A percentile compares a stretch with the other conserved stretches of the same genome.
phyloP scores from a whole-genome alignment of 257 asterid species.

The Solanum boliviense region DNA sequence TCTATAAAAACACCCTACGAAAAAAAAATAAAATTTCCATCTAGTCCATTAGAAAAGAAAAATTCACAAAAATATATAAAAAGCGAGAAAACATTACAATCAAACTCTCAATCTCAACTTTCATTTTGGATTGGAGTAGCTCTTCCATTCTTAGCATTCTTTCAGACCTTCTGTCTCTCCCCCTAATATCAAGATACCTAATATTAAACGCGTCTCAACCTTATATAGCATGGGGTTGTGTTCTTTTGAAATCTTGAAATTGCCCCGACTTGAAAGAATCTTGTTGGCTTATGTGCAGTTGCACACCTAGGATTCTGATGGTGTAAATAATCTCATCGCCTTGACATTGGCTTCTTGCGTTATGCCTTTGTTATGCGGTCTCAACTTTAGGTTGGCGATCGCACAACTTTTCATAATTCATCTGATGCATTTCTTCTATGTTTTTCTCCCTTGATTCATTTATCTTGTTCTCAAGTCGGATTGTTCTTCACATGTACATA shows the following conservation, averaged over 20 bases:
- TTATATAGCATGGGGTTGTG: not conserved
- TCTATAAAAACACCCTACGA: not conserved
- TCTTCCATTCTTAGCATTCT: not conserved
- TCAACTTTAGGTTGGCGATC: not conserved
- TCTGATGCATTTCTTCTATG: not conserved
- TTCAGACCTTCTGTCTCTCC: not conserved
- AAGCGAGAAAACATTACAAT: not conserved
- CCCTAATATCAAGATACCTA: not conserved
- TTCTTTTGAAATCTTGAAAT: not conserved
- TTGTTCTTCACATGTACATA: not conserved
- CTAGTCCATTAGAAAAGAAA: not conserved
- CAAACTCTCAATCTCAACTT: not conserved
- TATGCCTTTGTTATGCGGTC: not conserved
- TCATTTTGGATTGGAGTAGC: not conserved
- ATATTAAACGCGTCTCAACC: not conserved
- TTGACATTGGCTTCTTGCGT: no score
- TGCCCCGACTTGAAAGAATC: not conserved
- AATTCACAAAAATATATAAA: not conserved
- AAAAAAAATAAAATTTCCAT: not conserved
- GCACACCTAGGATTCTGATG: not conserved
- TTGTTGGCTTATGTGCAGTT: not conserved
- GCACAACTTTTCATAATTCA: not conserved
- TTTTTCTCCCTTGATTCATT: not conserved
- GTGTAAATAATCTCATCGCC: accelerated
- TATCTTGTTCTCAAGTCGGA: not conserved